Evolutionary conservation across 495 filamentous ascomycete species (phyloP), one percentile per base, ranked within the genome.

Genomic region (Evansstolkia leycettana): DNA sequence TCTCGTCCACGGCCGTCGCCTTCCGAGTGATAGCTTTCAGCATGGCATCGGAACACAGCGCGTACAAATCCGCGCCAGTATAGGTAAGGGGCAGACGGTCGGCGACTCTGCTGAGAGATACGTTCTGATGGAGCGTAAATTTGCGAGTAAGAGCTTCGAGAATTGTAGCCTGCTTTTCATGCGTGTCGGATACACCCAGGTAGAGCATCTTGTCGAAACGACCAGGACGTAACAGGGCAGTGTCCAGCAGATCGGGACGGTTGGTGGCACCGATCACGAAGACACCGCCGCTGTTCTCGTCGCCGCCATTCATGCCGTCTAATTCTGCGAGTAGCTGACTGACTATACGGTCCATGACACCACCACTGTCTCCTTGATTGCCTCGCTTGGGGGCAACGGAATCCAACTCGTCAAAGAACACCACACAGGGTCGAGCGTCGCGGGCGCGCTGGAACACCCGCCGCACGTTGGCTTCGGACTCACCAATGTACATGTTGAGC

Each of bases 181-280:
- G 92, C 10, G 90, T 95, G 55, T 96, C 90, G 16, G 84, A 88
- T 1, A 98, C 83, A 9, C 90, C 90, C 16, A 98, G 69, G 50
- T 95, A 98, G 26, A 98, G 74, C 92, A 96, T 96, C 72, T 96
- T 98, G 52, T 98, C 90, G 51, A 98, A 98, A 38, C 90, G 69
- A 6, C 90, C 90, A 8, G 90, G 90, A 19, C 90, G 75, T 11
- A 98, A 69, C 40, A 98, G 62, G 14, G 90, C 92, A 38, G 80
- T 82, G 58, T 98, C 90, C 15, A 98, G 70, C 37, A 98, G 60
- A 65, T 98, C 90, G 17, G 90, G 90, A 29, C 90, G 65, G 54
- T 98, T 98, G 15, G 90, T 98, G 7, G 90, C 90, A 27, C 90
- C 90, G 42, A 98, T 94, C 17, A 98, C 92, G 51, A 98, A 98